phyloP scores from a whole-genome alignment of 345 rosid species.

The Rhodomyrtus tomentosa region DNA sequence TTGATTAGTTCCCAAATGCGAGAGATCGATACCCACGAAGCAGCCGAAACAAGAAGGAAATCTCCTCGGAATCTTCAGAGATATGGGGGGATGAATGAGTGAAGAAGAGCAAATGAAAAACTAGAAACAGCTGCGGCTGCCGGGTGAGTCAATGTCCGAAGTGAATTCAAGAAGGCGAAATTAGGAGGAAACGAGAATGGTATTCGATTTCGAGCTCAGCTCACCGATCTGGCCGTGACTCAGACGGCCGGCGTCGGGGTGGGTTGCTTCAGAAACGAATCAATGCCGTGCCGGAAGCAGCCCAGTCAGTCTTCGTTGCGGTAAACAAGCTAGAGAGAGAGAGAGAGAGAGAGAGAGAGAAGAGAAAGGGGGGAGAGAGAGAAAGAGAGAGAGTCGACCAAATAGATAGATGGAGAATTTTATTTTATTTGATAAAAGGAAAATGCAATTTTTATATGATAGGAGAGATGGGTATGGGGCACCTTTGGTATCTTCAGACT shows the following conservation, averaged over 20 bases:
- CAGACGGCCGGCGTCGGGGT: not conserved
- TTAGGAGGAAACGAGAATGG: not conserved
- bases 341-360: not conserved
- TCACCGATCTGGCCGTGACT: constrained; percentile 1
- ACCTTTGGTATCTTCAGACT: not conserved
- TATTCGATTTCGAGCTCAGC: not conserved
- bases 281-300: not conserved
- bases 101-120: not conserved
- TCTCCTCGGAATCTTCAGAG: not conserved
- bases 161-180: not conserved
- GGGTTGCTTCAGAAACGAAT: not conserved
- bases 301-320: not conserved
- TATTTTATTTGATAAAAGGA: not conserved
- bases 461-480: not conserved
- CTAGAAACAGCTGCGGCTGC: not conserved
- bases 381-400: not conserved
- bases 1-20: not conserved
- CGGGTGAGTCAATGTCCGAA: not conserved
- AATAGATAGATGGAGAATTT: not conserved
- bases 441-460: not conserved
- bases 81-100: not conserved
- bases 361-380: not conserved
- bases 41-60: not conserved
- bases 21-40: not conserved
- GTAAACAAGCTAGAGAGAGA: not conserved